Base-by-base conservation (phyloP, 2,329 filamentous ascomycete species). In the Byssoonygena ceratinophila region DNA sequence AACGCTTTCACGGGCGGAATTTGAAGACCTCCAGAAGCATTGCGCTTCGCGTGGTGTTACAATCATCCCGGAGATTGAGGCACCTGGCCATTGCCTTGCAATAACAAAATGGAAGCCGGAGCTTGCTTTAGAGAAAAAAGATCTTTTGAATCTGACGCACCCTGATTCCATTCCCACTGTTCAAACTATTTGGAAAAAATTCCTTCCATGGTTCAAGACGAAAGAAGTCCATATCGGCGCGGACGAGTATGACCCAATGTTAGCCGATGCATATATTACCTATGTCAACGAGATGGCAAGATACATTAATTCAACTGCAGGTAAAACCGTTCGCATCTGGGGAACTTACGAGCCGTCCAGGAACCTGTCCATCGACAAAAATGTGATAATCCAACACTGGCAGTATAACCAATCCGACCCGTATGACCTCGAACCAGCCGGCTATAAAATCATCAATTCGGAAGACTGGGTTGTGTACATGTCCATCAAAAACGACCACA, bases 21-120 rank as follows among this genome's bases (percentile, higher is more conserved):
- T 79, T 55, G 74, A 77, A 18, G 64, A 71, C 1, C 71, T 82
- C 5, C 77, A 82, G 57, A 58, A 62, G 0, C 66, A 70, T 37
- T 82, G 79, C 55, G 78, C 73, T 0, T 64, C 70, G 0, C 70
- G 78, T 3, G 79, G 79, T 3, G 74, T 82, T 1, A 80, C 78
- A 0, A 66, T 82, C 1, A 69, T 81, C 3, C 78, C 79, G 0
- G 79, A 82, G 60, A 79, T 82, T 22, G 79, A 82, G 60, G 71
- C 77, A 0, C 79, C 79, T 0, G 79, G 78, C 0, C 79, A 82
- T 55, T 73, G 75, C 1, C 64, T 82, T 1, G 72, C 73, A 4
- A 72, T 82, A 22, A 75, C 75, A 0, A 77, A 81, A 58, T 82
- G 79, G 78, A 78, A 75, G 55, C 78, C 78, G 0, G 71, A 80